phyloP scores from a whole-genome alignment of 495 filamentous ascomycete genomes.

The Immersiella caudata region DNA sequence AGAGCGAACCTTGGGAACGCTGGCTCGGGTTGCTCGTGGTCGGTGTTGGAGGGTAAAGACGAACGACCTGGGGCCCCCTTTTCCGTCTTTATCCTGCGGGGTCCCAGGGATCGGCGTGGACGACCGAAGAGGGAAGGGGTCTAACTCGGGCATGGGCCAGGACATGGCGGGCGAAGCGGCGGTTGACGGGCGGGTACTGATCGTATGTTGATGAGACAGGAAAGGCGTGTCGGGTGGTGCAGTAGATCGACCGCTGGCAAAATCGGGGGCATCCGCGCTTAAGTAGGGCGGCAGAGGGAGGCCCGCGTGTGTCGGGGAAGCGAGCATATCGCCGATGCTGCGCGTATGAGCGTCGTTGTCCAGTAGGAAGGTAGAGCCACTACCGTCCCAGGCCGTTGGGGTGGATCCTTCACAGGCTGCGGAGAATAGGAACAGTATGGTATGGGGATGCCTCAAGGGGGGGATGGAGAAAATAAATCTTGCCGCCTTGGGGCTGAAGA shows the following conservation, averaged over 20 bases:
- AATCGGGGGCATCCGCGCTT: neutral
- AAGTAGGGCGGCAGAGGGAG: neutral
- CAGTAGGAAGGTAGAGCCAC: neutral
- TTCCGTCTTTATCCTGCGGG: slow-evolving; percentile 1
- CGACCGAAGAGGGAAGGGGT: neutral
- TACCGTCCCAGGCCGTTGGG: neutral
- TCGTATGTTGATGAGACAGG: neutral
- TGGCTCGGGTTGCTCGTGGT: slow-evolving; percentile 32
- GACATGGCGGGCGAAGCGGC: neutral
- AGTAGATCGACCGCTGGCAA: neutral
- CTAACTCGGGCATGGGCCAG: neutral
- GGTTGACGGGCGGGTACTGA: neutral
- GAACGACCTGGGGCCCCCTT: slow-evolving; percentile 22
- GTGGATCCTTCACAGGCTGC: neutral
- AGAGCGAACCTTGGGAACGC: slow-evolving; percentile 44
- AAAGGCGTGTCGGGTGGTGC: neutral
- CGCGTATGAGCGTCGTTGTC: neutral
- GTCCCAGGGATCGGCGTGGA: slow-evolving; percentile 5
- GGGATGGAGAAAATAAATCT: neutral
- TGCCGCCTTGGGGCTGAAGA: slow-evolving; percentile 3
- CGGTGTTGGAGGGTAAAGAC: slow-evolving; percentile 33
- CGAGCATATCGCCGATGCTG: neutral
- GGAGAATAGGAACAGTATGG: neutral
- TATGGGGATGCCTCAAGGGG: neutral
- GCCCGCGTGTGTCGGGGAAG: neutral